Evolutionary conservation across 345 rosid genomes (phyloP).

Genomic region (Excoecaria agallocha): DNA sequence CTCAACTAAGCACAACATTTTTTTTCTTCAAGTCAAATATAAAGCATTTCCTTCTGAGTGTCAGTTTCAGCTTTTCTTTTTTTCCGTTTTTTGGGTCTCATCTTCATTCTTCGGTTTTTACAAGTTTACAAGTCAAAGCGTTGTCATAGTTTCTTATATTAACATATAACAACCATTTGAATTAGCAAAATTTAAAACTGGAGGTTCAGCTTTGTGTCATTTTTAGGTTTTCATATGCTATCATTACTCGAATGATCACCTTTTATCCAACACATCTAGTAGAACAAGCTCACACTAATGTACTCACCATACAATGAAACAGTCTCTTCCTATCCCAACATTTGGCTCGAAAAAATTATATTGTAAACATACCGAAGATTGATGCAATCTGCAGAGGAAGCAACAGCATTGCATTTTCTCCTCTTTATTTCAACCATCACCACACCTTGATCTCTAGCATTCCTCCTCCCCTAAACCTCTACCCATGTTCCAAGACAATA

Average conservation of each 20-base stretch:
- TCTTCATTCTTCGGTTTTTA: not conserved
- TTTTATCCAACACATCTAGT: not conserved
- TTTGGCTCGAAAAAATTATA: not conserved
- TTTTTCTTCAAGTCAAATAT: not conserved
- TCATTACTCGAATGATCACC: not conserved
- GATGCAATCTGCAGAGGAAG: not conserved
- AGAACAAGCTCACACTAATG: not conserved
- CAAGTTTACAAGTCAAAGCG: not conserved
- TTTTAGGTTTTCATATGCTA: not conserved
- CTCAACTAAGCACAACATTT: not conserved
- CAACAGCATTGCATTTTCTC: not conserved
- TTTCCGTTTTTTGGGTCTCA: too few relatives aligned
- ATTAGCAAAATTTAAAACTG: not conserved
- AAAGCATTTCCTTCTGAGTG: not conserved
- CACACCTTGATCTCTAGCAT: not conserved
- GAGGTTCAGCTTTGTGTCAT: not conserved
- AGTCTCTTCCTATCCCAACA: not conserved
- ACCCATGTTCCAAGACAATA: not conserved
- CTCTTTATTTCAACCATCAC: conserved; percentile 2
- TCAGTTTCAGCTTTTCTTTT: not conserved
- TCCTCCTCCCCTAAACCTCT: too few relatives aligned
- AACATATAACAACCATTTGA: not conserved
- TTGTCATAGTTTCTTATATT: not conserved
- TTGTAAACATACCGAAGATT: not conserved
- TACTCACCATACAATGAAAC: not conserved